Percentiles rank a stretch among this genome's conserved stretches.
Conservation (phyloP, 2,329 filamentous ascomycete species). For the Colletotrichum australisinense region DNA sequence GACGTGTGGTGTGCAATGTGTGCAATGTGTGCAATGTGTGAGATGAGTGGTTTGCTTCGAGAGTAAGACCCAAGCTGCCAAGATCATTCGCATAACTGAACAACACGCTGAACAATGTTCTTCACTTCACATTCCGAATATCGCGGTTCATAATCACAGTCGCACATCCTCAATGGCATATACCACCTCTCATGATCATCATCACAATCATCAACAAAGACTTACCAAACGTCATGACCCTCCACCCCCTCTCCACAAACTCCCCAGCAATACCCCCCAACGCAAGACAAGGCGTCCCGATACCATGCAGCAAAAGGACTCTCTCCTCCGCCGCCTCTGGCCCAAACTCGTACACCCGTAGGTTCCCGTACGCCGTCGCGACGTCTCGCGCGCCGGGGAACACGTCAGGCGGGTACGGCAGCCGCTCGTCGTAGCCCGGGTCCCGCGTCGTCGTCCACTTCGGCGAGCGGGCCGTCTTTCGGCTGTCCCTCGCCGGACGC, state of each 20-base stretch:
- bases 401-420: conserved; percentile 76
- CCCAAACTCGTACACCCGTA: conserved; percentile 85
- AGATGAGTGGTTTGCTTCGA: not conserved
- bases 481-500: conserved; percentile 19
- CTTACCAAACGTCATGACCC: conserved; percentile 83
- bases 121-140: not conserved
- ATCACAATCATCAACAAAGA: conserved; percentile 36
- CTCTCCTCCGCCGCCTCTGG: conserved; percentile 76
- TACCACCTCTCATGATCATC: not conserved
- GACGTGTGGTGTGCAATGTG: not conserved
- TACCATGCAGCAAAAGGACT: conserved; percentile 83
- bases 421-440: conserved; percentile 46
- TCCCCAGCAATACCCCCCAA: conserved; percentile 74
- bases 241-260: conserved; percentile 73
- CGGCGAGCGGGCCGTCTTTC: conserved; percentile 31
- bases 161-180: not conserved
- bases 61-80: not conserved
- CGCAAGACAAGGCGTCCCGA: conserved; percentile 80
- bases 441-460: conserved; percentile 40
- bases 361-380: conserved; percentile 74
- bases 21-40: not conserved
- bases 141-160: no score
- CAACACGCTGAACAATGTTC: not conserved
- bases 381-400: conserved; percentile 79
- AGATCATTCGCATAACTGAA: not conserved